Base-by-base conservation (phyloP, 495 filamentous ascomycete genomes). In the Oidiodendron maius region DNA sequence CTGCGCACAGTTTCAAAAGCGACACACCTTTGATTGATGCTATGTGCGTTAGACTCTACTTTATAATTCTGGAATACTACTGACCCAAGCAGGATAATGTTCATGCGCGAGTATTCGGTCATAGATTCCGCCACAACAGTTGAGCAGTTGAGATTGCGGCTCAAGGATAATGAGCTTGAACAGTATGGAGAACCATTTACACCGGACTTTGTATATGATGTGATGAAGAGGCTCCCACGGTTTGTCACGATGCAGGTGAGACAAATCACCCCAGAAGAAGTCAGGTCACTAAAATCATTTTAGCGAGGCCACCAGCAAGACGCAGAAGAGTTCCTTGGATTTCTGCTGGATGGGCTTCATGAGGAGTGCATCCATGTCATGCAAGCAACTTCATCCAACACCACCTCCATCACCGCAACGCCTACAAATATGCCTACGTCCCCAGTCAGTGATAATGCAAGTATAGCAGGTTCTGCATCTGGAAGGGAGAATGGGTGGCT, bases 271-370 rank as follows among this genome's bases (percentile, higher is more conserved):
- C 17, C 28, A 9, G 12, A 16, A 44, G 4, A 5, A 20, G 21
- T 15, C 12, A 22, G 6, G 11, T 38, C 35, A 50, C 20, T 26
- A 17, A 28, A 56, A 25, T 36, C 13, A 18, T 9, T 48, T 11
- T 42, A 60, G 54, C 84, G 90, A 41, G 93, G 93, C 1, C 94
- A 97, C 49, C 93, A 98, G 61, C 91, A 98, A 73, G 93, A 98
- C 70, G 94, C 94, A 8, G 89, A 98, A 62, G 93, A 98, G 53
- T 98, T 98, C 63, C 71, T 98, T 5, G 94, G 93, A 0, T 96
- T 97, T 56, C 73, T 97, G 30, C 74, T 98, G 6, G 90, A 95
- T 56, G 87, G 88, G 42, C 77, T 98, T 37, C 91, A 97, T 59
- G 90, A 96, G 47, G 93, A 98, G 64, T 96, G 89, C 58, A 76